A percentile compares a stretch with the other conserved stretches of the same genome.
Conservation (phyloP, 257 asterid genomes). For the Nicotiana sylvestris region DNA sequence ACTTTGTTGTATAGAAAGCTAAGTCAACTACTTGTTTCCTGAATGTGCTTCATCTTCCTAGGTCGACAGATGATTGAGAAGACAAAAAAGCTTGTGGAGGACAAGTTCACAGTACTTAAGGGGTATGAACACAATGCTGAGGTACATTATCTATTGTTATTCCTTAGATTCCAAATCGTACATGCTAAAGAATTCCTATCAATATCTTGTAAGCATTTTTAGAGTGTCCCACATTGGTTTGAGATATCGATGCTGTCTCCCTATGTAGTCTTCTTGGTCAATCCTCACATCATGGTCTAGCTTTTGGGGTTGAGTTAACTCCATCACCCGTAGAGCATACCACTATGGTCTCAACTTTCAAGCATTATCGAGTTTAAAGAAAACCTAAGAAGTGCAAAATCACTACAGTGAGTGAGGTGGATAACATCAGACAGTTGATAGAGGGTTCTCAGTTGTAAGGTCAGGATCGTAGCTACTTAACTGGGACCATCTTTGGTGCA, state of each 20-base stretch:
- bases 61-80: slow-evolving; percentile 99
- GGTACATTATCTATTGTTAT: slow-evolving; percentile 35
- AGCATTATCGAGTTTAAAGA: neutral
- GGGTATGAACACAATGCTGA: slow-evolving; percentile 92
- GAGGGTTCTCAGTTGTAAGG: neutral
- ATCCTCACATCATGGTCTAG: neutral
- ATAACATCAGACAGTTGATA: neutral
- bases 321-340: neutral
- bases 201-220: neutral
- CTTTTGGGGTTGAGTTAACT: neutral
- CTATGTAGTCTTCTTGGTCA: neutral
- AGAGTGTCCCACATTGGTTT: neutral
- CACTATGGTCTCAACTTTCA: neutral
- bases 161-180: neutral
- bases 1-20: neutral
- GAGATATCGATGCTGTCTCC: neutral
- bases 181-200: neutral
- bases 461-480: neutral
- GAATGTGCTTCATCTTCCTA: slow-evolving; percentile 26
- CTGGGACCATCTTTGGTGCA: neutral
- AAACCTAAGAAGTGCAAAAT: neutral
- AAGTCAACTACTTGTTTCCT: slow-evolving; percentile 3
- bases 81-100: slow-evolving; percentile 94
- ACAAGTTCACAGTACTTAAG: slow-evolving; percentile 67
- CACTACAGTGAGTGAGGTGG: neutral